phyloP scores from a whole-genome alignment of 148 eudicot species.

The Selenicereus undatus region DNA sequence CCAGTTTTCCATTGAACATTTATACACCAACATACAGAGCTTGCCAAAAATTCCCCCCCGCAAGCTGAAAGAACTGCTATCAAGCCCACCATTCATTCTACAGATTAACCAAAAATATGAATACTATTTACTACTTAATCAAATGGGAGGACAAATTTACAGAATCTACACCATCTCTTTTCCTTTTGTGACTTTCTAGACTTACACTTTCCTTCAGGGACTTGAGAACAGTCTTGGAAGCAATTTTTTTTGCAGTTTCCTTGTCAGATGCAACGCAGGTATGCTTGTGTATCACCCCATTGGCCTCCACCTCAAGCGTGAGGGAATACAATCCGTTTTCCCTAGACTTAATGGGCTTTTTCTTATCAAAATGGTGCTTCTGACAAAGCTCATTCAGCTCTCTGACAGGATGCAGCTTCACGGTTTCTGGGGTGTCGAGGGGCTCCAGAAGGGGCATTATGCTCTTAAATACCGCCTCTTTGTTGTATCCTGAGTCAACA shows the following conservation, averaged over 20 bases:
- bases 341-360: conserved; percentile 23
- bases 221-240: conserved; percentile 50
- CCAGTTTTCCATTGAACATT: neutral
- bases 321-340: conserved; percentile 37
- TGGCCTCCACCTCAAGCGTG: conserved; percentile 64
- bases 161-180: neutral
- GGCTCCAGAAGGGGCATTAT: conserved; percentile 75
- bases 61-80: neutral
- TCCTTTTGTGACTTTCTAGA: neutral
- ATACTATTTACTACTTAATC: neutral
- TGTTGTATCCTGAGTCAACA: conserved; percentile 65
- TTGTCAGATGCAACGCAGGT: conserved; percentile 39
- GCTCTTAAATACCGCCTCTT: conserved; percentile 47
- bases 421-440: conserved; percentile 57
- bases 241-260: conserved; percentile 52
- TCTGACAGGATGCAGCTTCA: conserved; percentile 60
- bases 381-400: conserved; percentile 55
- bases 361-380: conserved; percentile 30
- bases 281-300: conserved; percentile 31
- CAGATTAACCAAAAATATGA: neutral
- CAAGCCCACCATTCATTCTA: neutral
- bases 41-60: neutral
- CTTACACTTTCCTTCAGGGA: conserved; percentile 40
- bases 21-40: neutral
- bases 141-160: neutral